phyloP scores from a whole-genome alignment of 805 yeast genomes.

The Maudiozyma barnettii region DNA sequence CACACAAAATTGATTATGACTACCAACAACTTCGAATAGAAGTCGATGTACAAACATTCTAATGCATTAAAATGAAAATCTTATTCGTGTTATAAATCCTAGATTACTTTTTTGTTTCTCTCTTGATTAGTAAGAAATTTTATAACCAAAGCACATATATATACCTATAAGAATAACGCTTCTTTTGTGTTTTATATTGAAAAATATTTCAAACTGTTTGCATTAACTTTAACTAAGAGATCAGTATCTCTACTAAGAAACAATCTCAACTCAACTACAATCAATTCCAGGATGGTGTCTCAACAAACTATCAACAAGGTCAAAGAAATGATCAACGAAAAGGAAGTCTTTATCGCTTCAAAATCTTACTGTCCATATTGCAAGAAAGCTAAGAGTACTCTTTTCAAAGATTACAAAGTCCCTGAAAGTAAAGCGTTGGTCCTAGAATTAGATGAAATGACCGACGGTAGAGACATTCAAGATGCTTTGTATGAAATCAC shows the following conservation, averaged over 20 bases:
- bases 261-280: neutral
- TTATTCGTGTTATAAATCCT: no score
- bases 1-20: no score
- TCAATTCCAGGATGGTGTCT: conserved; percentile 39
- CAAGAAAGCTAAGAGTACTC: conserved; percentile 35
- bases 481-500: conserved; percentile 66
- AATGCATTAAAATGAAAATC: no score
- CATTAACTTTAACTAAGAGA: neutral
- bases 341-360: conserved; percentile 72
- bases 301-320: conserved; percentile 49
- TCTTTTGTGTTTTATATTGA: no score
- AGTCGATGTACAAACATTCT: no score
- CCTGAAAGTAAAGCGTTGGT: conserved; percentile 33
- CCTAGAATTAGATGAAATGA: conserved; percentile 39
- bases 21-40: no score
- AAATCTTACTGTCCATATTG: conserved; percentile 69
- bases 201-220: neutral
- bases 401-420: conserved; percentile 34
- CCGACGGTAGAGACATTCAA: conserved; percentile 78
- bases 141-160: no score
- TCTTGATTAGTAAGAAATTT: no score
- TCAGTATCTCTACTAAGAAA: neutral
- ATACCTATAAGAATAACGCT: no score
- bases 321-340: conserved; percentile 50
- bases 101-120: no score